Conservation (phyloP, 257 asterid species). For the Solanum verrucosum region DNA sequence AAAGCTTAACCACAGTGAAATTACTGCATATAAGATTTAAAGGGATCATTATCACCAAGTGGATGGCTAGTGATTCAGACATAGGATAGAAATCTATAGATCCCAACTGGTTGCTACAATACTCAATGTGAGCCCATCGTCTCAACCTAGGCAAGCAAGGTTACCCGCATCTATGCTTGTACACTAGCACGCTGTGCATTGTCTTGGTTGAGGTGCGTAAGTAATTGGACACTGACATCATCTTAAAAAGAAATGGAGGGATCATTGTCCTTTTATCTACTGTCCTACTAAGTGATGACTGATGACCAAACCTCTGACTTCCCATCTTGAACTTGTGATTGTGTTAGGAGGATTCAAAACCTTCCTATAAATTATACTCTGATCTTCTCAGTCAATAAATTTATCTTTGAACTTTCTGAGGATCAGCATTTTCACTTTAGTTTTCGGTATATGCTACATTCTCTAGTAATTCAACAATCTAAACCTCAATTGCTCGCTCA, state of each 20-base stretch:
- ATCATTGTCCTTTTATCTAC: not conserved
- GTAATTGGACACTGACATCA: not conserved
- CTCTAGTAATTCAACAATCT: not conserved
- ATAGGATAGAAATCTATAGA: not conserved
- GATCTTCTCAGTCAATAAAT: not conserved
- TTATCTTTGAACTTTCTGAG: not conserved
- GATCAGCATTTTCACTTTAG: not conserved
- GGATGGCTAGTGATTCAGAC: not conserved
- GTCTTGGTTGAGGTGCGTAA: not conserved
- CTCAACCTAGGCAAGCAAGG: not conserved
- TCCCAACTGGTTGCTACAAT: not conserved
- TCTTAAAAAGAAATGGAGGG: not conserved
- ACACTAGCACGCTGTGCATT: not conserved
- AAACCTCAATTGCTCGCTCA: not conserved
- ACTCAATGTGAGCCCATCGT: not conserved
- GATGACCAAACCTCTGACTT: not conserved
- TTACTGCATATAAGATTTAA: not conserved
- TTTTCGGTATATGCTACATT: not conserved
- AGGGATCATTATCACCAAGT: not conserved
- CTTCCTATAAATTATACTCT: not conserved
- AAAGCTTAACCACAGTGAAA: not conserved
- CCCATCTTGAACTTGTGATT: not conserved
- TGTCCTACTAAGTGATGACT: not conserved
- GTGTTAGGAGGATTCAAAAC: not conserved
- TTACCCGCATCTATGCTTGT: not conserved